A percentile compares a stretch with the other conserved stretches of the same genome.
Conservation (phyloP, 2,329 filamentous ascomycete genomes). For the Colletotrichum spaethianum region DNA sequence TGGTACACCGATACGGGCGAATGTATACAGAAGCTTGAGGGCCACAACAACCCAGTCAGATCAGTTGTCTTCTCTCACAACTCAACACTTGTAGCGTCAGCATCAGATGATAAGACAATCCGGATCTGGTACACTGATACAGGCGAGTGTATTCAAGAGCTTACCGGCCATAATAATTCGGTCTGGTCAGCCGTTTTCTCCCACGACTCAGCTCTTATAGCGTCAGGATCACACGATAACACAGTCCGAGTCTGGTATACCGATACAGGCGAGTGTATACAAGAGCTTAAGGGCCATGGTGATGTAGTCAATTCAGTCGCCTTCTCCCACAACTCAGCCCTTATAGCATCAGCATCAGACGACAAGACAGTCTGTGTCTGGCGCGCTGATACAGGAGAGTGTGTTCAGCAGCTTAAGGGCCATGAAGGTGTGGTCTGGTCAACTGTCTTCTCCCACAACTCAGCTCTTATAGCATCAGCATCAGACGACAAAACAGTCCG, state of each 20-base stretch:
- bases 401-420: background rate
- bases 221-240: background rate
- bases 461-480: background rate
- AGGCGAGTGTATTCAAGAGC: background rate
- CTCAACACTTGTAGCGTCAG: background rate
- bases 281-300: background rate
- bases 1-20: too few species aligned
- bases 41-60: too few species aligned
- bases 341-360: background rate
- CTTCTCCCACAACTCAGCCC: background rate
- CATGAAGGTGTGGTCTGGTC: fast-evolving
- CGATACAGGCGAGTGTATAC: background rate
- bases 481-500: background rate
- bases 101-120: background rate
- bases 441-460: background rate
- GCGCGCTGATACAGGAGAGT: too few species aligned
- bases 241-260: background rate
- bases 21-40: too few species aligned
- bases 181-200: background rate
- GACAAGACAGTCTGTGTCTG: background rate
- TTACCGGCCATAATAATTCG: background rate
- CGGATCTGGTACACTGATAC: background rate
- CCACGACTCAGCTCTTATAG: background rate
- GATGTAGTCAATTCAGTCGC: background rate
- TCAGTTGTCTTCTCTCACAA: background rate